A percentile compares a stretch with the other conserved stretches of the same genome.
These are phyloP conservation scores for Suillus paluster DNA, from an alignment of 768 basidiomycete species.

Conservation along the genomic window DNA sequence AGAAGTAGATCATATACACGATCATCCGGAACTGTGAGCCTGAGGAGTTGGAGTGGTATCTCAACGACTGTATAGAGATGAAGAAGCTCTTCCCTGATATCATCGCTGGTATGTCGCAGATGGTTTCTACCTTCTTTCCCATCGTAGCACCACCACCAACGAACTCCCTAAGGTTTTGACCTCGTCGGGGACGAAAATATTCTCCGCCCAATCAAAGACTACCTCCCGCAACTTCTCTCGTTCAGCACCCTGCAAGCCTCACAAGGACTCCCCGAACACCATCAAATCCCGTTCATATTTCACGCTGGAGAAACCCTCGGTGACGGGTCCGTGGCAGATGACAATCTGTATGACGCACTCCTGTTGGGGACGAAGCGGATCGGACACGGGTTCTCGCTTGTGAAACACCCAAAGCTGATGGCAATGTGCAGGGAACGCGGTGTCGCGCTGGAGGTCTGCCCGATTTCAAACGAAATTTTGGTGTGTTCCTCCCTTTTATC, in stretches of 20 bases:
- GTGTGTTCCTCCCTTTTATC: constrained; percentile 38
- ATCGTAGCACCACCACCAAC: background rate
- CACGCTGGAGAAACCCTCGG: constrained; percentile 84
- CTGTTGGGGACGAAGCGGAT: constrained; percentile 79
- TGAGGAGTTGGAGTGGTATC: constrained; percentile 64
- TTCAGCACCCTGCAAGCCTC: constrained; percentile 64
- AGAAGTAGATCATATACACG: constrained; percentile 67
- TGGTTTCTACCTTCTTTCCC: background rate
- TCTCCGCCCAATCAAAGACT: constrained; percentile 61
- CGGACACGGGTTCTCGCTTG: constrained; percentile 81
- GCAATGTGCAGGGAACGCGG: constrained; percentile 63
- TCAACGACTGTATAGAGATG: constrained; percentile 75
- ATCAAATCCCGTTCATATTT: constrained; percentile 74
- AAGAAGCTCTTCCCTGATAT: constrained; percentile 77
- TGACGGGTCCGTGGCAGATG: constrained; percentile 71
- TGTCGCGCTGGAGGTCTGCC: constrained; percentile 77
- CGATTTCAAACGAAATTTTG: constrained; percentile 82
- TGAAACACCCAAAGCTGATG: constrained; percentile 77
- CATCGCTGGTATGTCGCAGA: constrained; percentile 56
- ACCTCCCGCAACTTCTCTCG: constrained; percentile 59
- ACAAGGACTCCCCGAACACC: constrained; percentile 42
- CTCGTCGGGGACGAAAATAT: constrained; percentile 78
- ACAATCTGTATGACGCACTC: constrained; percentile 80
- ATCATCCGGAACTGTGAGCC: constrained; percentile 59
- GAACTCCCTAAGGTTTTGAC: constrained; percentile 61